Base-by-base conservation (phyloP, 2,329 filamentous ascomycete genomes). In the Onygena corvina region DNA sequence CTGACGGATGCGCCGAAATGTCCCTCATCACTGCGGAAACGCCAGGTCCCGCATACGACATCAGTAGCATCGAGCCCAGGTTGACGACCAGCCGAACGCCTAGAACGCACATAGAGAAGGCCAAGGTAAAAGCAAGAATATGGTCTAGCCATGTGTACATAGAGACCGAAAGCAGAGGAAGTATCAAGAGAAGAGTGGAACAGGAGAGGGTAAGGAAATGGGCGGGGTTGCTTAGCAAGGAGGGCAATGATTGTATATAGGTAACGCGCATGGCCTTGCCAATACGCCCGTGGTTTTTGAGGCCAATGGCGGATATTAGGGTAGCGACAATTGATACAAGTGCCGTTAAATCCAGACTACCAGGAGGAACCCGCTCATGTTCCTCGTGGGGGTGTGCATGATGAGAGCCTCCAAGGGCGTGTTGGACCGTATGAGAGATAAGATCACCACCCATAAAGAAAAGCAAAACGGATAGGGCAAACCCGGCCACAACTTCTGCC, bases 361-460 rank as follows among this genome's bases (percentile, higher is more conserved):
- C 86, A 2, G 83, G 74, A 2, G 81, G 78, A 5, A 90, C 78
- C 12, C 77, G 74, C 27, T 79, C 75, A 58, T 90, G 83, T 1
- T 65, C 66, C 56, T 85, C 80, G 58, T 85, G 81, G 59, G 94
- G 87, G 18, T 86, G 75, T 48, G 81, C 76, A 60, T 94, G 86
- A 12, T 75, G 75, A 11, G 82, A 81, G 16, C 74, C 74, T 66
- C 95, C 90, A 8, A 98, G 77, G n/a, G 88, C 77, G 65, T 98
- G 90, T 63, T 94, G 92, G 12, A 94, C 73, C 52, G 87, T 90
- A 64, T 98, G 92, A 34, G 86, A 94, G 53, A 98, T 83, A 45
- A 98, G 79, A 60, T 98, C 92, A 60, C 96, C 83, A 16, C 90
- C 90, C 73, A 94, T 94, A 67, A 98, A 98, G n/a, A 94, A 78